These are phyloP conservation scores for Geotrichum fermentans DNA, from an alignment of 1,139 yeast genomes.

Conservation along the genomic window DNA sequence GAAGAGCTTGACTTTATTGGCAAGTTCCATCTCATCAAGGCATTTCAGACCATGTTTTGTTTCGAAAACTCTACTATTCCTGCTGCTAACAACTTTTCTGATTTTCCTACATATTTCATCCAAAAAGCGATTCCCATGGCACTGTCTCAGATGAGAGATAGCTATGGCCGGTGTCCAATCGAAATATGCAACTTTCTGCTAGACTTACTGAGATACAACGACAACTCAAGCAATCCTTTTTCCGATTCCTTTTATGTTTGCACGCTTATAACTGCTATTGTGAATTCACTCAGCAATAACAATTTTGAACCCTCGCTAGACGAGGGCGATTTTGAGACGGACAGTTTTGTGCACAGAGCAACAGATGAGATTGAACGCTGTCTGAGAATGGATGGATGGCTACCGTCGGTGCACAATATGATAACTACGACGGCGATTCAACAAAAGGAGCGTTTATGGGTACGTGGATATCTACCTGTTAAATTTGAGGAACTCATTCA, in stretches of 20 bases:
- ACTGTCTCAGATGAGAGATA: conserved; percentile 56
- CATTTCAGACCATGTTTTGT: conserved; percentile 68
- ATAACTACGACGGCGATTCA: conserved; percentile 55
- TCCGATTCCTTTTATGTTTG: conserved; percentile 69
- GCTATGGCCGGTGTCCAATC: conserved; percentile 61
- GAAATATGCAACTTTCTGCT: conserved; percentile 60
- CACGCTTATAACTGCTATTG: conserved; percentile 53
- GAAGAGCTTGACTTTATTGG: conserved; percentile 66
- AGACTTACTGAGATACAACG: conserved; percentile 75
- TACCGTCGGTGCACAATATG: conserved; percentile 64
- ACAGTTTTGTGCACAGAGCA: conserved; percentile 43
- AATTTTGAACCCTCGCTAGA: conserved; percentile 22
- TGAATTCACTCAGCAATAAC: conserved; percentile 40
- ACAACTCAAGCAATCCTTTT: conserved; percentile 72
- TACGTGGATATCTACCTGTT: conserved; percentile 51
- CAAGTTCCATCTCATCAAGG: conserved; percentile 61
- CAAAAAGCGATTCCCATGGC: conserved; percentile 65
- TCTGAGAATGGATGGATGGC: conserved; percentile 79
- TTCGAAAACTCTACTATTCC: conserved; percentile 66
- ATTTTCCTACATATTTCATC: conserved; percentile 61
- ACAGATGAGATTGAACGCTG: conserved; percentile 64
- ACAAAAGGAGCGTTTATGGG: conserved; percentile 57
- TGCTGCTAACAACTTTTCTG: conserved; percentile 70
- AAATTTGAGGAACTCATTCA: conserved; percentile 48
- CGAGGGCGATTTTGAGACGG: conserved; percentile 31